Base-by-base conservation (phyloP, 2,329 filamentous ascomycete genomes). In the Didymella exigua region DNA sequence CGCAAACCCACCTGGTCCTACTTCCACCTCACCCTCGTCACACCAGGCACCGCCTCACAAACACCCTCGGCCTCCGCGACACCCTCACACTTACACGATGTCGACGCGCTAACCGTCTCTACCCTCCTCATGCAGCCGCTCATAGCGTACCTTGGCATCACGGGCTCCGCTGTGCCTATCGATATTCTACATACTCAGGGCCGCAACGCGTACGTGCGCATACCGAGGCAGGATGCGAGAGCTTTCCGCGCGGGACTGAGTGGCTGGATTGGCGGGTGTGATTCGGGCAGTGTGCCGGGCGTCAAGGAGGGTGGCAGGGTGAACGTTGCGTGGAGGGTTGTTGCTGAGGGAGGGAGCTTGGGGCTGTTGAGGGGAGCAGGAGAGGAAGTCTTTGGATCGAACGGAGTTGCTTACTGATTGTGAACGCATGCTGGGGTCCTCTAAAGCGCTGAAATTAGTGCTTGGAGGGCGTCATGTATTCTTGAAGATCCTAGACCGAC, bases 131-230 rank as follows among this genome's bases (percentile, higher is more conserved):
- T 82, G 2, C 73, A 82, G 1, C 86, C 89, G 0, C 77, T 93
- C 7, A 79, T 78, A 1, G 84, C 89, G 58, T 92, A 90, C 65
- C 82, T 93, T 1, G 90, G 90, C 18, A 75, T 85, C 16, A 86
- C 84, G 0, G 90, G 90, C 10, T 76, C 81, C 2, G 85, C 84
- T 10, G 86, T 93, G 3, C 77, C 86, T 1, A 69, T 92, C 51
- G 90, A 93, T 67, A 84, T 93, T 18, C 80, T 93, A 29, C 85
- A 86, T 16, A 66, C 57, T 0, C 5, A 6, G 1, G 67, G 64
- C 0, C 19, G 62, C 0, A 57, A 62, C 1, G 63, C 67, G 5
- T 69, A 61, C 58, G 42, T 74, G 0, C 55, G 71, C 5, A 56
- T 73, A 2, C 61, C 69, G 42, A 49, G 68, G 47, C 55, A 59